phyloP scores from a whole-genome alignment of 2,329 filamentous ascomycete genomes.

The Zymoseptoria brevis region DNA sequence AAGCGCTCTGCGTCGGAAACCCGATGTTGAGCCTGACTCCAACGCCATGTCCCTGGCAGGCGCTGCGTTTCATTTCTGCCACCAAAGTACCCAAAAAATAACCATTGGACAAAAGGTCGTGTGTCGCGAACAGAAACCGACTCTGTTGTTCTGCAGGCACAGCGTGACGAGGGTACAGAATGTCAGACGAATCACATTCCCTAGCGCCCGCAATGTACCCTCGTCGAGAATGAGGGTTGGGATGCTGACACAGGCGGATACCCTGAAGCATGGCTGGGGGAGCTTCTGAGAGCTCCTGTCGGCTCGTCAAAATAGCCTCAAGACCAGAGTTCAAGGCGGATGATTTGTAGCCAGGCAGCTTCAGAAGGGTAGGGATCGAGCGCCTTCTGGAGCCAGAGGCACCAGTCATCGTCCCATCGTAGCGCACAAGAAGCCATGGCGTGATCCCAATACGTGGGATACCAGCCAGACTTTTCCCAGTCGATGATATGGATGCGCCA shows the following conservation, averaged over 20 bases:
- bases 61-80: neutral
- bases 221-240: too few relatives aligned
- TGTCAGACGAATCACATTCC: neutral
- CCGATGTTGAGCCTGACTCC: too few relatives aligned
- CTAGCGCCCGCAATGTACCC: neutral
- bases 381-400: neutral
- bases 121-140: neutral
- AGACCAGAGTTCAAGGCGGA: neutral
- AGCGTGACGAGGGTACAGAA: neutral
- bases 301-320: neutral
- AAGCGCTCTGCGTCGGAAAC: too few relatives aligned
- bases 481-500: constrained; percentile 1
- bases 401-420: neutral
- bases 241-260: too few relatives aligned
- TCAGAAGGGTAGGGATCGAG: neutral
- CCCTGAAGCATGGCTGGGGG: neutral
- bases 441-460: constrained; percentile 4
- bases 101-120: neutral
- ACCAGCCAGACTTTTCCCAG: constrained; percentile 2
- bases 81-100: too few relatives aligned
- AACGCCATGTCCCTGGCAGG: too few relatives aligned
- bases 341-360: neutral
- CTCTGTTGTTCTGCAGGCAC: neutral
- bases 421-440: neutral
- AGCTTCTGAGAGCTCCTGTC: neutral